Conservation (phyloP, 768 basidiomycete genomes). For the Hygrocybe coccinea region DNA sequence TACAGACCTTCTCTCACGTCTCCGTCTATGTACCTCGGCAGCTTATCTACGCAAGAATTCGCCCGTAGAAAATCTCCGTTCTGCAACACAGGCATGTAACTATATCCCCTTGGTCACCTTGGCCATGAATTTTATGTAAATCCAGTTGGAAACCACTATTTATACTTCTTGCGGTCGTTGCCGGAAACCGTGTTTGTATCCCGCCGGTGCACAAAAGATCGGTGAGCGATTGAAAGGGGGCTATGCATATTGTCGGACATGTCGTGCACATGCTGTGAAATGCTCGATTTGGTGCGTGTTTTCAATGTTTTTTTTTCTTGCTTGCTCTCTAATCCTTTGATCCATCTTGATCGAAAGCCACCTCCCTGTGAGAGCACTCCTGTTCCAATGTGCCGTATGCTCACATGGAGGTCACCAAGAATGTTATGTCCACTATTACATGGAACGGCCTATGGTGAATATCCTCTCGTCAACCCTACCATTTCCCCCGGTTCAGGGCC, state of each 20-base stretch:
- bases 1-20: conserved; percentile 60
- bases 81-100: conserved; percentile 46
- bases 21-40: conserved; percentile 59
- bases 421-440: conserved; percentile 69
- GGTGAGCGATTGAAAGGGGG: conserved; percentile 34
- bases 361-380: conserved; percentile 64
- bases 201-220: conserved; percentile 31
- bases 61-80: conserved; percentile 45
- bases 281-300: conserved; percentile 75
- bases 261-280: conserved; percentile 40
- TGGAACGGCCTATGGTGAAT: conserved; percentile 51
- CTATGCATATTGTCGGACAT: conserved; percentile 54
- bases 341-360: conserved; percentile 42
- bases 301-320: background rate
- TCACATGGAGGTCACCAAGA: conserved; percentile 77
- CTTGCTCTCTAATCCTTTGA: background rate
- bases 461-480: conserved; percentile 7
- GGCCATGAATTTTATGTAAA: background rate
- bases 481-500: background rate
- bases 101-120: background rate
- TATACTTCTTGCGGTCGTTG: conserved; percentile 69
- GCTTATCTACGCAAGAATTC: conserved; percentile 73
- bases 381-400: conserved; percentile 74
- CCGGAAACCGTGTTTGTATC: conserved; percentile 52
- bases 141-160: conserved; percentile 64